Evolutionary conservation across 495 filamentous ascomycete genomes (phyloP), one percentile per base, ranked within the genome.

Genomic region (Aspergillus kassunensis): DNA sequence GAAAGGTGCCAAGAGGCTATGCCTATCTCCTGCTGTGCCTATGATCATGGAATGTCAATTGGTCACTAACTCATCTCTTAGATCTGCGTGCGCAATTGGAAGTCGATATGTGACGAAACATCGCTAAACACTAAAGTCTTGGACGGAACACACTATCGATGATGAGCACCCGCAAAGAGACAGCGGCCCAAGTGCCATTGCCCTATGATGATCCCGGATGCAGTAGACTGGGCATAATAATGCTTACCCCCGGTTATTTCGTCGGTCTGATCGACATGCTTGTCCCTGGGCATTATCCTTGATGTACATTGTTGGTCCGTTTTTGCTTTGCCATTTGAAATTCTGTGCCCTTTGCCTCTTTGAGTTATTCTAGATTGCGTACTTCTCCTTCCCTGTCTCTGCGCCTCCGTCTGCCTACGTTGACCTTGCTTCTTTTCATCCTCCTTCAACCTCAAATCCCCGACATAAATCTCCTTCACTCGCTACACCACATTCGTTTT

Each of bases 391-490:
- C 15, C 20, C 25, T 42, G 20, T 8, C 25, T 34, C 49, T 52
- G 46, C 46, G 35, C 40, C 49, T 35, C 31, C n/a, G 49, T 16
- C 11, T 44, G 46, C 46, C 39, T 44, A 52, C 29, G 19, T 37
- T 42, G 40, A 44, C 29, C 39, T 52, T 43, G 30, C 39, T 43
- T 44, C 29, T n/a, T 37, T 23, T 44, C 30, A 13, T 25, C 9
- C 30, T 10, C 12, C 48, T 29, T 49, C 36, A 25, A 42, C 29
- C 48, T 33, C 18, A 4, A 31, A 19, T 51, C 36, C 18, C 23
- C 16, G 27, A 51, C 48, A 51, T 51, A 51, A 51, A 51, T 33
- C 21, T 19, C 29, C 37, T 51, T 35, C 44, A 23, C 44, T 34
- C 30, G 41, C 44, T 35, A 24, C 30, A 23, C 18, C 10, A 16